These are phyloP conservation scores for Dactylonectria estremocensis DNA, from an alignment of 2,329 filamentous ascomycete species.

Conservation along the genomic window DNA sequence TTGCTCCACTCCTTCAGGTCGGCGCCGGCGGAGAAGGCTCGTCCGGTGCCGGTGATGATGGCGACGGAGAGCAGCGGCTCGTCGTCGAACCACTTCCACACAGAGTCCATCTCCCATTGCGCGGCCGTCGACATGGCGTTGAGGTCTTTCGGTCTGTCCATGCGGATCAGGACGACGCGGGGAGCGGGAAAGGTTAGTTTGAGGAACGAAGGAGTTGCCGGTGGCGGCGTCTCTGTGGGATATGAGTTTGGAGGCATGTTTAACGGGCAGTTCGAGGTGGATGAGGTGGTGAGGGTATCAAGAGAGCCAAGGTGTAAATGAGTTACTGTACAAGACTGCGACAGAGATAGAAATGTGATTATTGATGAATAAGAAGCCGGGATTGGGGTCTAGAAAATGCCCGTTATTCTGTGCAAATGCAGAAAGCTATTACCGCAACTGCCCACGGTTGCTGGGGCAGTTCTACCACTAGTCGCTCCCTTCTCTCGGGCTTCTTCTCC, in stretches of 20 bases:
- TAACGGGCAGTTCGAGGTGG: not conserved
- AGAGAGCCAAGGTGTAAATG: not conserved
- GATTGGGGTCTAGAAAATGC: not conserved
- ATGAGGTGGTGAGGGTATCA: not conserved
- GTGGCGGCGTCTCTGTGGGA: constrained; percentile 31
- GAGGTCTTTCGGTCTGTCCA: constrained; percentile 64
- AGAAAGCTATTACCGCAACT: constrained; percentile 11
- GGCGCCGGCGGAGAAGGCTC: constrained; percentile 69
- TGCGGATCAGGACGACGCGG: constrained; percentile 66
- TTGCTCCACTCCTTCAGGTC: constrained; percentile 65
- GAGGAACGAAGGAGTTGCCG: constrained; percentile 32
- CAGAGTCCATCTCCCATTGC: constrained; percentile 36
- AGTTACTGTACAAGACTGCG: not conserved
- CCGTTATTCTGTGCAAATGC: not conserved
- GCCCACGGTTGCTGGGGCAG: constrained; percentile 3
- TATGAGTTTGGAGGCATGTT: constrained; percentile 21
- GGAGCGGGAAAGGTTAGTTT: constrained; percentile 62
- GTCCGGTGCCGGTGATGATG: constrained; percentile 66
- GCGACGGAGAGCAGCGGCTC: constrained; percentile 64
- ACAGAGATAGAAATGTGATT: not conserved
- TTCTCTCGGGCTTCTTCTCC: constrained; percentile 15
- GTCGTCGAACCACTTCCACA: constrained; percentile 69
- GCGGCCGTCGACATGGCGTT: constrained; percentile 53
- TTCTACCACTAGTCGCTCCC: not conserved
- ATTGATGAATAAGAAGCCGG: not conserved